These are phyloP conservation scores for Alternaria novae-zelandiae DNA, from an alignment of 2,329 filamentous ascomycete species.

Conservation along the genomic window DNA sequence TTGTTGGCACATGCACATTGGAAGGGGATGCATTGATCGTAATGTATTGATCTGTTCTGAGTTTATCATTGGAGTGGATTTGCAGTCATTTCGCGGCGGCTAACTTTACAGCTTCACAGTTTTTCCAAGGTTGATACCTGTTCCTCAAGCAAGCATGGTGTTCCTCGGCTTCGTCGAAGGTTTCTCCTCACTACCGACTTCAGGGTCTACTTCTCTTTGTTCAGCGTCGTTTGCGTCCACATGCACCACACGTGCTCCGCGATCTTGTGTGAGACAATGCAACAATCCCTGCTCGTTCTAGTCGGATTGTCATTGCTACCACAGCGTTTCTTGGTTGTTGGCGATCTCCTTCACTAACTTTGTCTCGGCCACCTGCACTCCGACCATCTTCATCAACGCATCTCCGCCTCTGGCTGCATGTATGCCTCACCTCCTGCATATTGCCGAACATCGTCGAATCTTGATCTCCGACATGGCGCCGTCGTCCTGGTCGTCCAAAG, in stretches of 20 bases:
- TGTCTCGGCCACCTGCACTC: background rate
- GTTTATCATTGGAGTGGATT: background rate
- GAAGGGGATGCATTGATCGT: background rate
- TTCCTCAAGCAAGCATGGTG: accelerated
- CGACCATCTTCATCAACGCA: background rate
- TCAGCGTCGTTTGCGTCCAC: background rate
- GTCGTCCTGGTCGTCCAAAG: background rate
- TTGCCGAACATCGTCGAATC: background rate
- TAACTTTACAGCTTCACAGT: background rate
- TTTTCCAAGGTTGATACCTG: background rate
- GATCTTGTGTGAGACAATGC: background rate
- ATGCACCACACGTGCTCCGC: background rate
- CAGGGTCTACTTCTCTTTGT: background rate
- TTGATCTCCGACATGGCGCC: background rate
- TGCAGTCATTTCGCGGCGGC: background rate
- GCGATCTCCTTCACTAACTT: background rate
- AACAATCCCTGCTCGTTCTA: background rate
- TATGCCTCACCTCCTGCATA: background rate
- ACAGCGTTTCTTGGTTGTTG: background rate
- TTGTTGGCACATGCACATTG: accelerated
- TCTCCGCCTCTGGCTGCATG: background rate
- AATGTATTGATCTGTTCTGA: background rate
- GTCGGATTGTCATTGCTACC: background rate
- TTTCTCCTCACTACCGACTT: background rate
- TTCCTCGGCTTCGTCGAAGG: background rate